Evolutionary conservation across 139 green algal species (phyloP), one percentile per base, ranked within the genome.

Genomic region (Micractinium conductrix): DNA sequence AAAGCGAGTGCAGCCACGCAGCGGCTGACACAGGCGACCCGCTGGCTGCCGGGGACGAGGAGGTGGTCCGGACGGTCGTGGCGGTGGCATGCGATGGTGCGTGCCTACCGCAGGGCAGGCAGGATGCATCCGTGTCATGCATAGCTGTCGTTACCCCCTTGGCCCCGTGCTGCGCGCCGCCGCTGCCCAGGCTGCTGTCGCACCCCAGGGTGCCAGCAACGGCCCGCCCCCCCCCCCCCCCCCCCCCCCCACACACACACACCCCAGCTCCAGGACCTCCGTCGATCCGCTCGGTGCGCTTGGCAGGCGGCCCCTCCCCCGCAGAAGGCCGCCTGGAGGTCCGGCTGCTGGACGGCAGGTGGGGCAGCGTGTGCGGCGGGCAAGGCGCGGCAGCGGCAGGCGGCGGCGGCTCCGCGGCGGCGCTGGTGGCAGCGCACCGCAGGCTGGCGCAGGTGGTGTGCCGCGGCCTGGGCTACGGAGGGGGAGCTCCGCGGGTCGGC

Each of bases 361-460:
- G 9, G 12, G 42, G 65, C 33, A 72, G 33, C 8, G 65, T 16
- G 12, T 38, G 42, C 10, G 42, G 65, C 65, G 33, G 43, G 65
- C 12, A 10, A 10, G 21, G 65, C 65, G 12, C 33, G 60, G 60
- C 60, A 26, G 19, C 65, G 14, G 7, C 65, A 28, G 12, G 33
- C 33, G 65, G 33, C 1, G 65, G n/a, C n/a, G n/a, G n/a, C n/a
- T n/a, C n/a, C n/a, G n/a, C n/a, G n/a, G n/a, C n/a, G n/a, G n/a
- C n/a, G n/a, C n/a, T n/a, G n/a, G n/a, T n/a, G n/a, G n/a, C n/a
- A n/a, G n/a, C n/a, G n/a, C n/a, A n/a, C n/a, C n/a, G n/a, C n/a
- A n/a, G n/a, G n/a, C n/a, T n/a, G n/a, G n/a, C n/a, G n/a, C n/a
- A 43, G 35, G 65, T 72, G 4, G 65, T 72, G 65, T 72, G 65